Evolutionary conservation across 257 asterid genomes (phyloP).

Genomic region (Nicotiana obtusifolia): DNA sequence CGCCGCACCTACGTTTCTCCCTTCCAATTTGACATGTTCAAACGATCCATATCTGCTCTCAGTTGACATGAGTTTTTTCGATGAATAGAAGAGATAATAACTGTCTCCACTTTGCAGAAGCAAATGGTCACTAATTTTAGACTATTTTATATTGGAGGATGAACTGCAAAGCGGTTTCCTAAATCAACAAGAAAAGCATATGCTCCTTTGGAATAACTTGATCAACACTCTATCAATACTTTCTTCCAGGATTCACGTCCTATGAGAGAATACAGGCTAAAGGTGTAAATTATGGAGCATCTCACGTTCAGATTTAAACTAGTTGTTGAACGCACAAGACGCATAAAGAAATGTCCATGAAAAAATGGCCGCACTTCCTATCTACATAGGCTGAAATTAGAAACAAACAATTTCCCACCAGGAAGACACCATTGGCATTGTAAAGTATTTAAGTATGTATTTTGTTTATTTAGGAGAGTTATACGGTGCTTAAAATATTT

Average conservation of each 20-base stretch:
- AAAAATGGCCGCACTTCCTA: neutral
- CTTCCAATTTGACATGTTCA: slow-evolving; percentile 26
- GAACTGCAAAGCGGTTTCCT: slow-evolving; percentile 19
- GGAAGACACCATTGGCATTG: neutral
- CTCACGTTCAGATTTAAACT: neutral
- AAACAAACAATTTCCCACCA: neutral
- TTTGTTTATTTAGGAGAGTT: neutral
- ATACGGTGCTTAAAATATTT: neutral
- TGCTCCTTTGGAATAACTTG: slow-evolving; percentile 64
- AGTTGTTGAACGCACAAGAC: neutral
- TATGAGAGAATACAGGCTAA: neutral
- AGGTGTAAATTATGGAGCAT: neutral
- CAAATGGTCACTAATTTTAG: neutral
- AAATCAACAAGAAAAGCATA: slow-evolving; percentile 48
- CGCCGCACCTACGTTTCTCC: slow-evolving; percentile 20
- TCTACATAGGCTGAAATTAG: neutral
- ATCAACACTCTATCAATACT: slow-evolving; percentile 32
- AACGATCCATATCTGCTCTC: slow-evolving; percentile 3
- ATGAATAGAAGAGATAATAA: neutral
- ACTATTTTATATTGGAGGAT: neutral
- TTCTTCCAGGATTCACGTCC: neutral
- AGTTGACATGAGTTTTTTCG: slow-evolving; percentile 10
- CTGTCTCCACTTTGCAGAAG: neutral
- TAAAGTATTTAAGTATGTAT: neutral
- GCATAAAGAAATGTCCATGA: neutral